Evolutionary conservation across 2,329 filamentous ascomycete species (phyloP), one percentile per base, ranked within the genome.

Genomic region (Xylaria sp.): DNA sequence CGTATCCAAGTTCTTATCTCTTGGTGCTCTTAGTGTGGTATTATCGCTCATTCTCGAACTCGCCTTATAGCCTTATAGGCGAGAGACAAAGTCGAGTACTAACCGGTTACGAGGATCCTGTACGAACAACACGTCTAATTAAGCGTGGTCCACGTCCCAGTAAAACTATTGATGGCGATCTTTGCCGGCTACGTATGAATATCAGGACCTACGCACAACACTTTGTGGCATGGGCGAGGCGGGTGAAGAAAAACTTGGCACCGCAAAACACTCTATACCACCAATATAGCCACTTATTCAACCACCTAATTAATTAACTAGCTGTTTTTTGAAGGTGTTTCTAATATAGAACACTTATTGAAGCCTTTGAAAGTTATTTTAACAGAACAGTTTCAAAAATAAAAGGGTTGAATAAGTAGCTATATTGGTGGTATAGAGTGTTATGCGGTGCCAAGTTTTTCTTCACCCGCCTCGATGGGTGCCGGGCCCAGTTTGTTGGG

Each of bases 91-190:
- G 23, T n/a, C 34, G 8, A 23, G 41, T 12, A 3, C 18, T 13
- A 50, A 23, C 46, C 10, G 37, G 60, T 28, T 50, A n/a, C 28
- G 31, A 12, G 15, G 34, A 51, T 31, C 10, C 15, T 55, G 52
- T 55, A 55, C 28, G 52, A 55, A 2, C 52, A 31, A 37, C 52
- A 37, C 31, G 18, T 20, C 57, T 56, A 63, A 69, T 69, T 63
- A 59, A 67, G 56, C 57, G 41, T 54, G 60, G 55, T 57, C 55
- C 31, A 51, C 39, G 34, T 37, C 20, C 50, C 31, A 39, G n/a
- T 15, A 65, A 58, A 18, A 70, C 61, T 67, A 70, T 70, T 65
- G 68, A 61, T n/a, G 61, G 55, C 51, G 68, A 70, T 70, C 68
- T 23, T 67, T 25, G 28, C 68, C 57, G 4, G 52, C 48, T 65